Percentiles rank a stretch among this genome's conserved stretches.
These are phyloP conservation scores for Fonsecaea pedrosoi DNA, from an alignment of 2,329 filamentous ascomycete genomes.

Conservation along the genomic window DNA sequence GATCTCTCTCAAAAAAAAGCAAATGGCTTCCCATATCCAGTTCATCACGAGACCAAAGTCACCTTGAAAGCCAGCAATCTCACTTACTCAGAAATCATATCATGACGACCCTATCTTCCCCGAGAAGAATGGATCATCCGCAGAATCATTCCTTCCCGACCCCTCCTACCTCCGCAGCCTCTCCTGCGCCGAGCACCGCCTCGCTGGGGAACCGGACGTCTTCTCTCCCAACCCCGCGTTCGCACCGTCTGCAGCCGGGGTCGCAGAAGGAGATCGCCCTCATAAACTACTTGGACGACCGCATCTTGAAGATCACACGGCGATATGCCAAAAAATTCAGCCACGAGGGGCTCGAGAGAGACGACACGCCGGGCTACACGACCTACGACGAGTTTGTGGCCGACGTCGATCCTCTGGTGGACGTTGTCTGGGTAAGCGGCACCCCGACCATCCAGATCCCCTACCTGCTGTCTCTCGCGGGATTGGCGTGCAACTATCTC, in stretches of 20 bases:
- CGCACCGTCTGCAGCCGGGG: slow-evolving; percentile 60
- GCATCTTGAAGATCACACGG: slow-evolving; percentile 58
- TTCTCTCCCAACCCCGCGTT: slow-evolving; percentile 59
- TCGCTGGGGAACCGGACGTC: slow-evolving; percentile 38
- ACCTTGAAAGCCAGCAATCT: not conserved
- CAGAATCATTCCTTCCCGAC: slow-evolving; percentile 22
- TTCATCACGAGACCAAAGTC: not conserved
- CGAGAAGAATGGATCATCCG: slow-evolving; percentile 19
- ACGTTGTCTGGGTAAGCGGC: slow-evolving; percentile 84
- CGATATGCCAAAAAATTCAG: slow-evolving; percentile 61
- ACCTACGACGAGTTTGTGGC: slow-evolving; percentile 73
- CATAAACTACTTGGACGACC: slow-evolving; percentile 63
- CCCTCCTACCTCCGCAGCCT: slow-evolving; percentile 34
- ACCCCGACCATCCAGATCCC: slow-evolving; percentile 84
- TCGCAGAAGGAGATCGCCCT: slow-evolving; percentile 65
- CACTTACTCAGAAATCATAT: not conserved
- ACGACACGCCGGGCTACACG: slow-evolving; percentile 60
- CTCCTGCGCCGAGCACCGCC: slow-evolving; percentile 26
- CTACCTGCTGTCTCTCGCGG: slow-evolving; percentile 79
- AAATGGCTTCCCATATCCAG: not conserved
- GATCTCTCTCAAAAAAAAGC: not conserved
- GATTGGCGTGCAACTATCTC: slow-evolving; percentile 74
- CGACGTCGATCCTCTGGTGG: slow-evolving; percentile 76
- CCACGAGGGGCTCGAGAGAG: slow-evolving; percentile 42
- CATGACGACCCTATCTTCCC: not conserved